Base-by-base conservation (phyloP, 305 asterid genomes). In the Fraxinus sp. region DNA sequence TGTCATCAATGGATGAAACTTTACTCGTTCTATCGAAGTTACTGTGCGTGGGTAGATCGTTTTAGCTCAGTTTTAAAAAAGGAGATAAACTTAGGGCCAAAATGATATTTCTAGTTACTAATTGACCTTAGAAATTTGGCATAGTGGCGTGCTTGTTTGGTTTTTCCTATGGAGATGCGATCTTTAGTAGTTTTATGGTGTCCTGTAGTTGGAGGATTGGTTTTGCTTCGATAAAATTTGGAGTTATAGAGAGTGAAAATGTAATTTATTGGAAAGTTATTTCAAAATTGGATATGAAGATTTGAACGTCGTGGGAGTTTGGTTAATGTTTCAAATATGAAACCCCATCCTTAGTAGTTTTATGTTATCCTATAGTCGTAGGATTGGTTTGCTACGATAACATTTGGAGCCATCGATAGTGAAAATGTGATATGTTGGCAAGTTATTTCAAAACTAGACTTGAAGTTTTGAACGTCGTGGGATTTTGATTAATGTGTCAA, bases 91-190 rank as follows among this genome's bases (percentile, higher is more conserved):
- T 18, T 55, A 55, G 66, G 24, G 66, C 26, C 24, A 55, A 55
- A 5, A n/a, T 55, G 24, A 55, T n/a, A 6, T 55, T n/a, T n/a
- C 24, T 55, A 55, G 66, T n/a, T n/a, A 52, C 64, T 5, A 55
- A 55, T n/a, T 80, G 73, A 72, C 14, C 28, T 75, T 4, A 24
- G 71, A 70, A 39, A 52, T 80, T 46, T 14, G 59, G 59, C 59
- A 49, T 49, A 44, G 72, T 10, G 13, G 24, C 9, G 10, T 22
- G 71, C 28, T 59, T 2, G 16, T 66, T 66, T 10, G 36, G 72
- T 62, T 62, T 62, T 36, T 13, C 57, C 73, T 76, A 3, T 72
- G 83, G 35, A 66, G 77, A 28, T 72, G 52, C 32, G 20, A 80
- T 71, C 22, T 13, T 49, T 77, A 18, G 41, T 71, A 30, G 52